phyloP scores from a whole-genome alignment of 768 basidiomycete species.

The Paxillus ammoniavirescens region DNA sequence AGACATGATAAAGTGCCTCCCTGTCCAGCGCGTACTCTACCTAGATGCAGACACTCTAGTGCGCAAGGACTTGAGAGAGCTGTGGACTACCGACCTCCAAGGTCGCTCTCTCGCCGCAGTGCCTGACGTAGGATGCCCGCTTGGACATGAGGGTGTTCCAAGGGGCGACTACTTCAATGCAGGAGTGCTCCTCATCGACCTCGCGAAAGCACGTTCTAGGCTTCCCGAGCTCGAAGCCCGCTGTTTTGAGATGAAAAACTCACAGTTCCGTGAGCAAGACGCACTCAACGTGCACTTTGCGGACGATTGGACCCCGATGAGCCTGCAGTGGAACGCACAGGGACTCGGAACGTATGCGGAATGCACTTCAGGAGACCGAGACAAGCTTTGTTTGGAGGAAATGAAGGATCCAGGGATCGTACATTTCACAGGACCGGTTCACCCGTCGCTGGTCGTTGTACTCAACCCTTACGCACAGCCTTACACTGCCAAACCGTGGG shows the following conservation, averaged over 20 bases:
- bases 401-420: slow-evolving; percentile 46
- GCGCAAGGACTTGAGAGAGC: slow-evolving; percentile 33
- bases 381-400: slow-evolving; percentile 28
- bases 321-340: slow-evolving; percentile 53
- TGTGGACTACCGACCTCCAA: slow-evolving; percentile 47
- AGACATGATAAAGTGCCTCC: slow-evolving; percentile 44
- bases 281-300: slow-evolving; percentile 46
- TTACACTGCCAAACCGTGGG: slow-evolving; percentile 56
- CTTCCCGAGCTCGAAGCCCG: slow-evolving; percentile 26
- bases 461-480: slow-evolving; percentile 54
- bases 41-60: slow-evolving; percentile 54
- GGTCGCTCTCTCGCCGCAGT: slow-evolving; percentile 44
- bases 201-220: slow-evolving; percentile 35
- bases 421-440: slow-evolving; percentile 58
- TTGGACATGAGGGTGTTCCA: slow-evolving; percentile 40
- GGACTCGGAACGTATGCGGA: slow-evolving; percentile 54
- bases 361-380: slow-evolving; percentile 33
- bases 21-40: slow-evolving; percentile 50
- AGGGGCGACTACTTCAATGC: slow-evolving; percentile 50
- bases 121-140: slow-evolving; percentile 48
- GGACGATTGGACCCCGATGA: slow-evolving; percentile 41
- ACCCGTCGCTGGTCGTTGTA: slow-evolving; percentile 43
- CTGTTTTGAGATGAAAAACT: slow-evolving; percentile 25
- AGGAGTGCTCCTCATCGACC: slow-evolving; percentile 52
- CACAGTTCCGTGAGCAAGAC: slow-evolving; percentile 48